phyloP scores from a whole-genome alignment of 768 basidiomycete genomes.

The Termitomyces heimii region DNA sequence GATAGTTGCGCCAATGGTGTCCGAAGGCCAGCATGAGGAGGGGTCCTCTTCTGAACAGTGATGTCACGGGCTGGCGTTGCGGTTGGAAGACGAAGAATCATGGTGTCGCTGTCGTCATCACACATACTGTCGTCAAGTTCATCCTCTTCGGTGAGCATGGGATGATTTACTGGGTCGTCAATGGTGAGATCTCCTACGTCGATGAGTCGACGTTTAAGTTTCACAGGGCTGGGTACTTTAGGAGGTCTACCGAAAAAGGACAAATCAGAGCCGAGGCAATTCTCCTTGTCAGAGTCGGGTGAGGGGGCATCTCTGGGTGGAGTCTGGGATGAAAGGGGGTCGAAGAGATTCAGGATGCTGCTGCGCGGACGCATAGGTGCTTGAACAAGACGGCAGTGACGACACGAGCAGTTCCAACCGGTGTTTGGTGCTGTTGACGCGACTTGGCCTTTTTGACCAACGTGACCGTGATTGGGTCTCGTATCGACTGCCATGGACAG shows the following conservation, averaged over 20 bases:
- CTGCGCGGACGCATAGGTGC: slow-evolving; percentile 34
- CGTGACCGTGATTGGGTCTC: slow-evolving; percentile 10
- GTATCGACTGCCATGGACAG: slow-evolving; percentile 32
- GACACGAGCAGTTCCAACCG: slow-evolving; percentile 5
- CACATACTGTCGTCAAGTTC: slow-evolving; percentile 24
- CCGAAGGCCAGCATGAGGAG: slow-evolving; percentile 22
- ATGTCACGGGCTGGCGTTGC: slow-evolving; percentile 19
- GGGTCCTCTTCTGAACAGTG: slow-evolving; percentile 6
- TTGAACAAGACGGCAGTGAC: slow-evolving; percentile 16
- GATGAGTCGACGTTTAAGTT: slow-evolving; percentile 35
- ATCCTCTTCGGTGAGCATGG: slow-evolving; percentile 28
- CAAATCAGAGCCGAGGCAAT: slow-evolving; percentile 15
- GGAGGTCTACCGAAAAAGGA: slow-evolving; percentile 28
- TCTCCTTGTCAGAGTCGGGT: slow-evolving; percentile 44
- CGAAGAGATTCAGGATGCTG: slow-evolving; percentile 46
- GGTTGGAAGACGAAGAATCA: slow-evolving; percentile 28
- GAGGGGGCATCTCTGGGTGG: slow-evolving; percentile 19
- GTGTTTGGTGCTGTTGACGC: slow-evolving; percentile 39
- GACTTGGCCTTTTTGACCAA: slow-evolving; percentile 13
- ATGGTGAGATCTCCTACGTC: slow-evolving; percentile 47
- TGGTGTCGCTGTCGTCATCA: slow-evolving; percentile 32
- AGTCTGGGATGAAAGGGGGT: slow-evolving; percentile 32
- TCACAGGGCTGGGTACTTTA: slow-evolving; percentile 20
- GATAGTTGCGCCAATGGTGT: slow-evolving; percentile 33
- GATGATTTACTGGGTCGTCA: slow-evolving; percentile 26